Evolutionary conservation across 2,329 filamentous ascomycete species (phyloP), one percentile per base, ranked within the genome.

Genomic region (Alternaria ethzedia): DNA sequence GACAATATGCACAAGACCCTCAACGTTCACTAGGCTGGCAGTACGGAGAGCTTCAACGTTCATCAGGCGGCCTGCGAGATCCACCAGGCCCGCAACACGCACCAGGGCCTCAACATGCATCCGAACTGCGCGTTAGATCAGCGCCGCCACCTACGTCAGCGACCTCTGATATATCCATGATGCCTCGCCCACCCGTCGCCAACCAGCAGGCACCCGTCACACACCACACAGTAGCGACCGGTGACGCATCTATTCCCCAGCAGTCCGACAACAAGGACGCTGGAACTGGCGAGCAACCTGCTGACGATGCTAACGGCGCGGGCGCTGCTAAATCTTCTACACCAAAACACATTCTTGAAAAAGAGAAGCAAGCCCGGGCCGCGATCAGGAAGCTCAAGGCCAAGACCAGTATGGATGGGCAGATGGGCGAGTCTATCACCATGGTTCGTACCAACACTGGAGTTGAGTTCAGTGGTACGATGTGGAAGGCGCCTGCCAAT

Each of bases 361-460:
- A 47, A 47, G 54, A 56, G 23, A 46, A 21, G 43, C 43, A 26
- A 21, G 54, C 56, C 15, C 41, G 17, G 17, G 9, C 10, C 3
- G 32, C 47, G 10, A 54, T 63, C 26, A 46, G 41, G 5, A 32
- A 28, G 25, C 44, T 60, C 15, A 56, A 63, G 43, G 50, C 21
- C 12, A 15, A 47, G 7, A n/a, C 6, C 3, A 43, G 21, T 13
- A 5, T 32, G 5, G 51, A 25, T 4, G 17, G 44, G 43, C 51
- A 21, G 26, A 56, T 56, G 54, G 54, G 54, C 12, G 21, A 43
- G 21, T 21, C 43, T 15, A 26, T 56, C 13, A 25, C 6, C 4
- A 32, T 56, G n/a, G n/a, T 21, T 8, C 43, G 28, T 12, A 46
- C 41, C 8, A 20, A 26, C 12, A 56, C 54, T n/a, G 54, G 54